Base-by-base conservation (phyloP, 257 asterid genomes). In the Paraleonurus japonicus region DNA sequence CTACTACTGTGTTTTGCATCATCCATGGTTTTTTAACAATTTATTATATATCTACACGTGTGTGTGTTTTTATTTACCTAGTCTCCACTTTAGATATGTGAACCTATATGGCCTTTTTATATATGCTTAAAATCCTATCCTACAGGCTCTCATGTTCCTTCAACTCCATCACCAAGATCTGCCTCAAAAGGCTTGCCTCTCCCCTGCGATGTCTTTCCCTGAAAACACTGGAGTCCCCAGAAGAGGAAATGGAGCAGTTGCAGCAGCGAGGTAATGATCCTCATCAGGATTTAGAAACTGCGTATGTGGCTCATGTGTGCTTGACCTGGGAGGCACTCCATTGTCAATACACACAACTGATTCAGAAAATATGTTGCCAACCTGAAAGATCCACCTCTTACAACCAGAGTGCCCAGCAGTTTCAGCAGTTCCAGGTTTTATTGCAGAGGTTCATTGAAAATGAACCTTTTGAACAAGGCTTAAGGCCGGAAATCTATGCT, bases 261-360 rank as follows among this genome's bases (percentile, higher is more conserved):
- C 96, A 91, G 86, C 84, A 77, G 81, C 84, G 88, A 2, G 88
- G 64, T 39, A 67, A 51, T 27, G 79, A 91, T 69, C 95, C 92
- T 5, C 76, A 74, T 75, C 87, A 79, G 58, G 95, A 91, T 77
- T 90, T 91, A 59, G 99, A 94, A 81, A 85, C 90, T 66, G 89
- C 96, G 19, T 94, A 94, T 68, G 95, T 88, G 45, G 96, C 89
- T 76, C 99, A 88, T 73, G 54, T 85, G 80, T 94, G 98, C 90
- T 82, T 91, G 88, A 85, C 98, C n/a, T 94, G 99, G 99, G 99
- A 94, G 78, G 88, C 89, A 16, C 91, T 91, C 73, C 96, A 94
- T 76, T 91, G 92, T 82, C 96, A 94, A 61, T 90, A 91, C 84
- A 84, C 96, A 24, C 96, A 88, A 78, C 74, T 94, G 82, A 82